A percentile compares a stretch with the other conserved stretches of the same genome.
Evolutionary conservation across 441 rosid genomes (phyloP).

Genomic region (Croton laevigatus): DNA sequence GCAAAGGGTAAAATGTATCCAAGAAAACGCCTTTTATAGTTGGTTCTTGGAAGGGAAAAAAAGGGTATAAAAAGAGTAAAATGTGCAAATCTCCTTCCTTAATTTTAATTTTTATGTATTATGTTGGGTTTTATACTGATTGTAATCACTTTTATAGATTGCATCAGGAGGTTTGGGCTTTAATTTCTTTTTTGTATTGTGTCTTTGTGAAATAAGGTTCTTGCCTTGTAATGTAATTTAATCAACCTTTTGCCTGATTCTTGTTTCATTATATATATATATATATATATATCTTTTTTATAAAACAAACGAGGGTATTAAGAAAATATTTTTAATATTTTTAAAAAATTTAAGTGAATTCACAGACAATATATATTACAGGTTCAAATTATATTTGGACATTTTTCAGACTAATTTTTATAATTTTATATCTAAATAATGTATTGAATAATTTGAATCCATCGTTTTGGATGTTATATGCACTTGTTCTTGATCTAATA

Average conservation of each 20-base stretch:
- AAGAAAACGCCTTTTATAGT: constrained; percentile 53
- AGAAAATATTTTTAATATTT: no score
- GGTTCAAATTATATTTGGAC: no score
- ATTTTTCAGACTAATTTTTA: no score
- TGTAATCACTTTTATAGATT: constrained; percentile 37
- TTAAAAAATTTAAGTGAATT: no score
- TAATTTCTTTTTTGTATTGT: constrained; percentile 9
- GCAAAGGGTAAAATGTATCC: constrained; percentile 28
- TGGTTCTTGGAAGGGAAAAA: constrained; percentile 40
- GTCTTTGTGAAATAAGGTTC: constrained; percentile 14
- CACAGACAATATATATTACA: no score
- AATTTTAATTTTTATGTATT: not conserved
- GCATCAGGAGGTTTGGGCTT: constrained; percentile 24
- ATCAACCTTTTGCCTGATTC: not conserved
- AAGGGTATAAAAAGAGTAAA: not conserved
- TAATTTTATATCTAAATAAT: no score
- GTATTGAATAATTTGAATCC: no score
- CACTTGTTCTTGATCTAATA: no score
- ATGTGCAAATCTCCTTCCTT: not conserved
- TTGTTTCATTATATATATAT: not conserved
- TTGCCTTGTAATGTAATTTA: not conserved
- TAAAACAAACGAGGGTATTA: no score
- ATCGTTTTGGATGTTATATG: no score
- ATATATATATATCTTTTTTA: not conserved
- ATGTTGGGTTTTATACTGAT: constrained; percentile 16